Evolutionary conservation across 2,329 filamentous ascomycete species (phyloP).

Genomic region (Chaetomium olivaceum): DNA sequence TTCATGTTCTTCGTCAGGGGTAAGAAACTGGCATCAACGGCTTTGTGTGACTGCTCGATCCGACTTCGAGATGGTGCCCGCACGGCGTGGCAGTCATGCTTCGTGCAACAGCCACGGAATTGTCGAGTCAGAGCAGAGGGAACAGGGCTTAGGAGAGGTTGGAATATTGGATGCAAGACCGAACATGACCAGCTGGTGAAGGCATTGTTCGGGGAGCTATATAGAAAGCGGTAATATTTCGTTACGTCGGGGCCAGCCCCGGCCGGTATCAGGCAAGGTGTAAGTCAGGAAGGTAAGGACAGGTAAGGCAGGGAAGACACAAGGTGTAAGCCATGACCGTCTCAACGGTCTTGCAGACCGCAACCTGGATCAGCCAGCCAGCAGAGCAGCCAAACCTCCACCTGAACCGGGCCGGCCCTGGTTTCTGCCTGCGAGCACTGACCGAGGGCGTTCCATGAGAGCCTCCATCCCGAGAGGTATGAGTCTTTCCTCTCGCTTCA

Average conservation of each 20-base stretch:
- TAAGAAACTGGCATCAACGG: neutral
- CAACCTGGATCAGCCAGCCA: neutral
- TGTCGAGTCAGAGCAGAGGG: neutral
- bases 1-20: constrained; percentile 26
- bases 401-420: constrained; percentile 13
- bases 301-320: neutral
- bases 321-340: constrained; percentile 15
- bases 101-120: constrained; percentile 5
- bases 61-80: constrained; percentile 15
- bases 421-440: constrained; percentile 30
- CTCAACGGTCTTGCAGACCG: constrained; percentile 2
- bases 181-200: constrained; percentile 11
- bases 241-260: neutral
- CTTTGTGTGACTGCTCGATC: constrained; percentile 14
- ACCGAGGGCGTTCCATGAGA: constrained; percentile 21
- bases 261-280: neutral
- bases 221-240: constrained; percentile 31
- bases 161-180: constrained; percentile 12
- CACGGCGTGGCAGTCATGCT: constrained; percentile 24
- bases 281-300: neutral
- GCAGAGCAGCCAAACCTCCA: neutral
- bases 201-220: constrained; percentile 32
- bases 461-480: constrained; percentile 20
- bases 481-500: constrained; percentile 23
- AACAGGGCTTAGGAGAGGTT: constrained; percentile 11